Evolutionary conservation across 768 basidiomycete species (phyloP).

Genomic region (Vararia minispora): DNA sequence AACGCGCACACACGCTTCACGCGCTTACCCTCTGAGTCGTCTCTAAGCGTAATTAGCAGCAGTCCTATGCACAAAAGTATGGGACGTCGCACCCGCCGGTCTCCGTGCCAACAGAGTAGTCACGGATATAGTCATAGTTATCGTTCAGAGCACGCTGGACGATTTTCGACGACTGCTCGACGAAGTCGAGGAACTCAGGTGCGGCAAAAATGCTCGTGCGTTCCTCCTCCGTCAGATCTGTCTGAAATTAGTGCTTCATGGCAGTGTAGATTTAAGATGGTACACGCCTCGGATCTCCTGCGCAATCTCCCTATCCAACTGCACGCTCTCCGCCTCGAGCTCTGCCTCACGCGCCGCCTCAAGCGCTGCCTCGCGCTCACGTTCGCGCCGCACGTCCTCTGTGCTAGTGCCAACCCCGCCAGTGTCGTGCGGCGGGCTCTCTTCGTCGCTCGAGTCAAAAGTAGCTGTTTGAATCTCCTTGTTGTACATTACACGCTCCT

Average conservation of each 20-base stretch:
- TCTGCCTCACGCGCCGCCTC: conserved; percentile 61
- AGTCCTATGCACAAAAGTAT: not conserved
- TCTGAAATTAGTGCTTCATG: not conserved
- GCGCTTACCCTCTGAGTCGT: conserved; percentile 82
- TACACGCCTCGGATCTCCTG: conserved; percentile 67
- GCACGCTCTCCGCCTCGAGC: conserved; percentile 72
- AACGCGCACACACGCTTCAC: conserved; percentile 94
- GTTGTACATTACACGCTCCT: conserved; percentile 77
- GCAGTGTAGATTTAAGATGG: not conserved
- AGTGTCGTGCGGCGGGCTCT: no score
- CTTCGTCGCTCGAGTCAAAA: conserved; percentile 61
- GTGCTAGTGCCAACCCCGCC: no score
- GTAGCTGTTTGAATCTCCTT: conserved; percentile 76
- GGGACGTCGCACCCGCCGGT: conserved; percentile 53
- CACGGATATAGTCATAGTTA: conserved; percentile 91
- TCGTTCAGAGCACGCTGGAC: conserved; percentile 92
- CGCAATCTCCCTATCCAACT: conserved; percentile 78
- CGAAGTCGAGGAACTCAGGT: conserved; percentile 88
- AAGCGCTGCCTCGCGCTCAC: conserved; percentile 56
- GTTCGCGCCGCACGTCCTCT: conserved; percentile 56
- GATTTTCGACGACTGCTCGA: conserved; percentile 91
- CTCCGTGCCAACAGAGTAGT: conserved; percentile 88
- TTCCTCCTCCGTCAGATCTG: conserved; percentile 85
- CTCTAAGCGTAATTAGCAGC: conserved; percentile 26
- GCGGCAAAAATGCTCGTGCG: conserved; percentile 70